A percentile compares a stretch with the other conserved stretches of the same genome.
These are phyloP conservation scores for Chytridium lagenaria DNA, from an alignment of 371 early-diverging fungal species.

Conservation along the genomic window DNA sequence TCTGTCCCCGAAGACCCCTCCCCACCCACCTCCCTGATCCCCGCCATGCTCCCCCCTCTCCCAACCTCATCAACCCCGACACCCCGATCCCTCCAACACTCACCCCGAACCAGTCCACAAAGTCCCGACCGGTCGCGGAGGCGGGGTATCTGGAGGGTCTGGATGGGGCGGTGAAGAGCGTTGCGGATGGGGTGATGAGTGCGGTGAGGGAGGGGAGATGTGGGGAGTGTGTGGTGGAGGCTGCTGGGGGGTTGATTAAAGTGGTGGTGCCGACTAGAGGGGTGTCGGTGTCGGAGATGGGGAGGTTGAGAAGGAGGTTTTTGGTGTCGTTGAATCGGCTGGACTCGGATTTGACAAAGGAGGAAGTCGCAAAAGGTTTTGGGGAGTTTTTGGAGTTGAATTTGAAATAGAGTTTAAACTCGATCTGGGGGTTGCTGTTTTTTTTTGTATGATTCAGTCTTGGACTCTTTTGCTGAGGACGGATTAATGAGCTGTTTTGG, in stretches of 20 bases:
- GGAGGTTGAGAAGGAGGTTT: slow-evolving; percentile 83
- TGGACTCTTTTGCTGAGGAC: no score
- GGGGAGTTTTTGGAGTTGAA: slow-evolving; percentile 81
- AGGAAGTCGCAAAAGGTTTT: slow-evolving; percentile 81
- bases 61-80: not conserved
- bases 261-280: slow-evolving; percentile 74
- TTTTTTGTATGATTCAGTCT: no score
- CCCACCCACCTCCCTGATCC: slow-evolving; percentile 19
- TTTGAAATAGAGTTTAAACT: slow-evolving; percentile 21
- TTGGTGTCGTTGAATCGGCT: slow-evolving; percentile 80
- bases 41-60: slow-evolving; percentile 10
- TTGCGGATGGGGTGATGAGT: slow-evolving; percentile 79
- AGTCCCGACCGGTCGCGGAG: slow-evolving; percentile 81
- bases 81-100: slow-evolving; percentile 47
- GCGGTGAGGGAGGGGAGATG: slow-evolving; percentile 75
- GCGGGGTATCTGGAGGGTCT: slow-evolving; percentile 91
- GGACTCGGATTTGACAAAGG: slow-evolving; percentile 72
- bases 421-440: not conserved
- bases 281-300: slow-evolving; percentile 81
- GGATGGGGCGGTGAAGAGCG: slow-evolving; percentile 79
- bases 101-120: slow-evolving; percentile 65
- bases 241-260: slow-evolving; percentile 52
- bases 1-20: slow-evolving; percentile 71
- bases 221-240: slow-evolving; percentile 51
- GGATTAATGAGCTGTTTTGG: no score